Percentiles rank a stretch among this genome's conserved stretches.
phyloP scores from a whole-genome alignment of 139 green algal species.

The Chlamydomonas sp. region DNA sequence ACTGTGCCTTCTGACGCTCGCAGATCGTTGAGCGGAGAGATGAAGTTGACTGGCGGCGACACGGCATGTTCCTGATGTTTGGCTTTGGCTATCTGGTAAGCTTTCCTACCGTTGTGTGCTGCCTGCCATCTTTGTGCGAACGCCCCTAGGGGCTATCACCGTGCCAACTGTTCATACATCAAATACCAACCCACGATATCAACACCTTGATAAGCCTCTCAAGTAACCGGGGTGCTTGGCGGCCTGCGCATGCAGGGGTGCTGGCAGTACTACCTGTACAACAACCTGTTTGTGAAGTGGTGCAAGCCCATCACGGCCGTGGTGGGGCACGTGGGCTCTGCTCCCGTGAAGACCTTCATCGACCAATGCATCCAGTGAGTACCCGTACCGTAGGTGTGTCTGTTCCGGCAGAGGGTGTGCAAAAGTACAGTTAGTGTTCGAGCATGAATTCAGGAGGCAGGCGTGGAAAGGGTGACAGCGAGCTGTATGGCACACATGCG shows the following conservation, averaged over 20 bases:
- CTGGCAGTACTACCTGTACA: conserved; percentile 93
- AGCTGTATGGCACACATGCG: too few relatives aligned
- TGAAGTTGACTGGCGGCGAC: conserved; percentile 83
- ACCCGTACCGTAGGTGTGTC: too few relatives aligned
- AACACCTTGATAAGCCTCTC: background rate
- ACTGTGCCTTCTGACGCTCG: background rate
- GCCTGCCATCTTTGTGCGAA: background rate
- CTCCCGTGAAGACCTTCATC: conserved; percentile 86
- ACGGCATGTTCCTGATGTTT: conserved; percentile 84
- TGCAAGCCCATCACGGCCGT: conserved; percentile 72
- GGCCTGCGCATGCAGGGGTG: conserved; percentile 56
- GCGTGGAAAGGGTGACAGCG: too few relatives aligned
- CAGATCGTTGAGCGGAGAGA: conserved; percentile 83
- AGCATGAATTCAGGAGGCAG: too few relatives aligned
- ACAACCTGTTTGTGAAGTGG: conserved; percentile 81
- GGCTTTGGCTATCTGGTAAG: conserved; percentile 84
- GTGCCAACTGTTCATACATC: background rate
- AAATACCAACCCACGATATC: background rate
- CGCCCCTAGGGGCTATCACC: background rate
- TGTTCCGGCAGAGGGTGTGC: too few relatives aligned
- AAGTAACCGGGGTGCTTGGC: background rate
- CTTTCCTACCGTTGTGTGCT: background rate
- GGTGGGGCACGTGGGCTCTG: conserved; percentile 76
- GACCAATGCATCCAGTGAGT: conserved; percentile 87
- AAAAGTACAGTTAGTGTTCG: too few relatives aligned